Evolutionary conservation across 805 yeast species (phyloP).

Genomic region (Kodamaea neixiangensis): DNA sequence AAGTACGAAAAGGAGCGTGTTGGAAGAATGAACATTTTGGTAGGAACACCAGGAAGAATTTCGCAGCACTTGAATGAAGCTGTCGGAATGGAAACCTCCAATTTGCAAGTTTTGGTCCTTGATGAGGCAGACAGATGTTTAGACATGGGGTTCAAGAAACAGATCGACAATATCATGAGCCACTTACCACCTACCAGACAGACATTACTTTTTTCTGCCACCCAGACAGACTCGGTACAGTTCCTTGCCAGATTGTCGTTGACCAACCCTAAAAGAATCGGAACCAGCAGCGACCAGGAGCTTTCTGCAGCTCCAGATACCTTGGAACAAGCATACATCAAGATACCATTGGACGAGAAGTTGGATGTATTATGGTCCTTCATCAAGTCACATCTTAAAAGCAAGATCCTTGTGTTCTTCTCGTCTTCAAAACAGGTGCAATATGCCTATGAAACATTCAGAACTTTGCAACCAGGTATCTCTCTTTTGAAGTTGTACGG

Average conservation of each 20-base stretch:
- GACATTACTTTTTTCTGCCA: slow-evolving; percentile 83
- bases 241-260: slow-evolving; percentile 82
- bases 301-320: slow-evolving; percentile 78
- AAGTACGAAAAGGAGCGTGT: slow-evolving; percentile 80
- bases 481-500: slow-evolving; percentile 85
- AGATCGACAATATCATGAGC: slow-evolving; percentile 75
- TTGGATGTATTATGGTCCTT: slow-evolving; percentile 85
- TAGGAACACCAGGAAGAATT: slow-evolving; percentile 91
- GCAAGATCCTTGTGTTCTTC: slow-evolving; percentile 78
- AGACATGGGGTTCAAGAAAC: slow-evolving; percentile 89
- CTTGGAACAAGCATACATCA: slow-evolving; percentile 80
- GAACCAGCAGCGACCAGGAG: slow-evolving; percentile 43
- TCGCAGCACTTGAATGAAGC: slow-evolving; percentile 91
- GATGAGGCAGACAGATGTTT: slow-evolving; percentile 93
- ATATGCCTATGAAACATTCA: slow-evolving; percentile 80
- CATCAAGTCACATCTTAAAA: slow-evolving; percentile 76
- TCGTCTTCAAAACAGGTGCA: slow-evolving; percentile 92
- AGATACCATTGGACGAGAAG: slow-evolving; percentile 74
- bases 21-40: slow-evolving; percentile 73
- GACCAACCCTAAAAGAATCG: slow-evolving; percentile 54
- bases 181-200: slow-evolving; percentile 82
- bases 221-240: slow-evolving; percentile 79
- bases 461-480: slow-evolving; percentile 90
- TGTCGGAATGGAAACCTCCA: slow-evolving; percentile 71
- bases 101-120: slow-evolving; percentile 74